Percentiles rank a stretch among this genome's conserved stretches.
These are phyloP conservation scores for Hysterium pulicare DNA, from an alignment of 2,329 filamentous ascomycete genomes.

Conservation along the genomic window DNA sequence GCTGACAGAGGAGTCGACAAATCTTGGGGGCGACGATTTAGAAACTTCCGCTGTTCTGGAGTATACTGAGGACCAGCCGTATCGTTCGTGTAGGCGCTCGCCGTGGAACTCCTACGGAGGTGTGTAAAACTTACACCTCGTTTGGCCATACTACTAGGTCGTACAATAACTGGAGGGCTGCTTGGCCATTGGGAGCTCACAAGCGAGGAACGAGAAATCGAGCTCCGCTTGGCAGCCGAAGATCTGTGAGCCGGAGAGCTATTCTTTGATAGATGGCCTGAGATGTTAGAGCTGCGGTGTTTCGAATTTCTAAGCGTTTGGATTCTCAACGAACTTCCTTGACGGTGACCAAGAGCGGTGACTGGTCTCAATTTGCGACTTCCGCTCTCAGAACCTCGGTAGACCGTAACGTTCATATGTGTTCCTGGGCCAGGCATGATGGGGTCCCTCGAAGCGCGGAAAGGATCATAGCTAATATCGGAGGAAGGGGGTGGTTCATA, in stretches of 20 bases:
- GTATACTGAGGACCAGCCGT: slow-evolving; percentile 23
- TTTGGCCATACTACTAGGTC: slow-evolving; percentile 53
- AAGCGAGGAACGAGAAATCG: slow-evolving; percentile 41
- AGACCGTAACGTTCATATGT: slow-evolving; percentile 66
- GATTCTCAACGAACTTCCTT: slow-evolving; percentile 43
- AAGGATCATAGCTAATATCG: slow-evolving; percentile 76
- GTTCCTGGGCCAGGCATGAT: slow-evolving; percentile 50
- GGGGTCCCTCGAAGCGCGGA: slow-evolving; percentile 63
- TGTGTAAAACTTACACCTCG: slow-evolving; percentile 64
- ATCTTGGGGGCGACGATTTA: slow-evolving; percentile 16
- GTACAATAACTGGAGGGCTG: slow-evolving; percentile 47
- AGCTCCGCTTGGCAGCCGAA: slow-evolving; percentile 15
- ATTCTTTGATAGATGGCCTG: slow-evolving; percentile 30
- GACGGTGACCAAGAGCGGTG: slow-evolving; percentile 37
- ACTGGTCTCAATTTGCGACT: slow-evolving; percentile 35
- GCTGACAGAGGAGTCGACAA: slow-evolving; percentile 21
- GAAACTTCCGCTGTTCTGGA: slow-evolving; percentile 29
- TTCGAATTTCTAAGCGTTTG: slow-evolving; percentile 36
- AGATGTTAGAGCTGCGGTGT: slow-evolving; percentile 26
- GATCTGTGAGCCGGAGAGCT: slow-evolving; percentile 30
- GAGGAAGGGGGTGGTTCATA: slow-evolving; percentile 48
- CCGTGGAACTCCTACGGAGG: slow-evolving; percentile 44
- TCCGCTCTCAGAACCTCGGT: slow-evolving; percentile 46
- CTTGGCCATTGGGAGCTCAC: slow-evolving; percentile 47
- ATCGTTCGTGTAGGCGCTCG: slow-evolving; percentile 37